phyloP scores from a whole-genome alignment of 257 asterid genomes.

The Solanum bulbocastanum region DNA sequence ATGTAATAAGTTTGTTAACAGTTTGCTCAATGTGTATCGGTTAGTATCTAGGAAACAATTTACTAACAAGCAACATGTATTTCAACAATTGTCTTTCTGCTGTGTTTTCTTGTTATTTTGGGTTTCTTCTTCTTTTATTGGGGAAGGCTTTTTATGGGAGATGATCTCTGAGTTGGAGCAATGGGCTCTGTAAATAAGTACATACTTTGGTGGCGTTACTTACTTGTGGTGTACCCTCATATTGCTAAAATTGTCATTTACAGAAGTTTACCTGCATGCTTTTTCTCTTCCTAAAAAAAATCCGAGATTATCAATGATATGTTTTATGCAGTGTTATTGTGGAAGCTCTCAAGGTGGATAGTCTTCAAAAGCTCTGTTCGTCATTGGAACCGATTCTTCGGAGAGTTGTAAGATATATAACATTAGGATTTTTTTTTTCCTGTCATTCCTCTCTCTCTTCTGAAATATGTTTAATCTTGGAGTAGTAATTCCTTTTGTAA shows the following conservation, averaged over 20 bases:
- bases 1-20: background rate
- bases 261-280: background rate
- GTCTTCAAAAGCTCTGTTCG: slow-evolving; percentile 95
- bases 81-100: background rate
- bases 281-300: background rate
- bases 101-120: background rate
- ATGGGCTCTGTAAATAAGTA: background rate
- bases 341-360: slow-evolving; percentile 91
- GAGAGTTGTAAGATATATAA: slow-evolving; percentile 69
- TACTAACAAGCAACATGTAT: background rate
- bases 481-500: background rate
- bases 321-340: slow-evolving; percentile 74
- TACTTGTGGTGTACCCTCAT: background rate
- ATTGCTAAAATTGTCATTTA: background rate
- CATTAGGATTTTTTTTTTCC: background rate
- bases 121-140: background rate
- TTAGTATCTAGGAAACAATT: background rate
- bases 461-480: background rate
- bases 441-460: background rate
- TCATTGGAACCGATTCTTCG: slow-evolving; percentile 93
- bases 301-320: background rate
- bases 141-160: background rate
- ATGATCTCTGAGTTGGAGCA: background rate
- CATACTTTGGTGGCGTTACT: background rate
- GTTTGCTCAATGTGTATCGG: background rate